Percentiles rank a stretch among this genome's conserved stretches.
Evolutionary conservation across 202 grass and related monocot species (phyloP).

Genomic region (Schoenoplectus triqueter): DNA sequence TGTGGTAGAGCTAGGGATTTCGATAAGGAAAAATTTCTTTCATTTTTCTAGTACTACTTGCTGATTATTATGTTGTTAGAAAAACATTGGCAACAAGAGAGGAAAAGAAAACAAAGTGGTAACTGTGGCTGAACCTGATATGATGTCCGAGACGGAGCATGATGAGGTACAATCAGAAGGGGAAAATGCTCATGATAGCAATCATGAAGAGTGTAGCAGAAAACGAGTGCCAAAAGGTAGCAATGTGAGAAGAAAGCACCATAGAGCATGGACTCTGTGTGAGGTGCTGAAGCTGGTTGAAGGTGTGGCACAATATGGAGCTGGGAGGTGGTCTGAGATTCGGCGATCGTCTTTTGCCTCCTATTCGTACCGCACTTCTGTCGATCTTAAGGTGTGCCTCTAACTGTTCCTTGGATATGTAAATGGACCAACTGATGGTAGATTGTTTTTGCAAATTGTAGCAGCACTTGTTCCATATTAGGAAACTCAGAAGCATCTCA

Average conservation of each 20-base stretch:
- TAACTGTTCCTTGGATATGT: slow-evolving; percentile 4
- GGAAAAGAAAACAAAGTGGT: slow-evolving; percentile 37
- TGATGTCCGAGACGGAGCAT: not conserved
- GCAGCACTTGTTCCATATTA: slow-evolving; percentile 28
- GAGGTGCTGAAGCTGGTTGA: slow-evolving; percentile 95
- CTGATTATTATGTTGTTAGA: not conserved
- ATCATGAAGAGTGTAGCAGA: slow-evolving; percentile 25
- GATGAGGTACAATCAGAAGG: slow-evolving; percentile 24
- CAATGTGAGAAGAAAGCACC: slow-evolving; percentile 77
- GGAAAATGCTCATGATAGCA: slow-evolving; percentile 33
- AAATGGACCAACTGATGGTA: not conserved
- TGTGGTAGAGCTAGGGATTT: slow-evolving; percentile 8
- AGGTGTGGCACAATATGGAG: slow-evolving; percentile 76
- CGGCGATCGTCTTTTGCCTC: slow-evolving; percentile 75
- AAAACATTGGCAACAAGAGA: slow-evolving; percentile 10
- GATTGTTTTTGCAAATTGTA: not conserved
- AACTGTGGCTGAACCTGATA: not conserved
- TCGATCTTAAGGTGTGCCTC: slow-evolving; percentile 88
- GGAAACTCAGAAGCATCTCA: not conserved
- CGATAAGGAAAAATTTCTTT: not conserved
- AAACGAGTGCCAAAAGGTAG: slow-evolving; percentile 41
- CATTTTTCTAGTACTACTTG: not conserved
- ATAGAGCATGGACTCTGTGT: slow-evolving; percentile 84
- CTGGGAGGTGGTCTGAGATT: slow-evolving; percentile 98
- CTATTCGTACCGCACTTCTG: slow-evolving; percentile 95